phyloP scores from a whole-genome alignment of 2,329 filamentous ascomycete genomes.

The Aspergillus carbonarius region DNA sequence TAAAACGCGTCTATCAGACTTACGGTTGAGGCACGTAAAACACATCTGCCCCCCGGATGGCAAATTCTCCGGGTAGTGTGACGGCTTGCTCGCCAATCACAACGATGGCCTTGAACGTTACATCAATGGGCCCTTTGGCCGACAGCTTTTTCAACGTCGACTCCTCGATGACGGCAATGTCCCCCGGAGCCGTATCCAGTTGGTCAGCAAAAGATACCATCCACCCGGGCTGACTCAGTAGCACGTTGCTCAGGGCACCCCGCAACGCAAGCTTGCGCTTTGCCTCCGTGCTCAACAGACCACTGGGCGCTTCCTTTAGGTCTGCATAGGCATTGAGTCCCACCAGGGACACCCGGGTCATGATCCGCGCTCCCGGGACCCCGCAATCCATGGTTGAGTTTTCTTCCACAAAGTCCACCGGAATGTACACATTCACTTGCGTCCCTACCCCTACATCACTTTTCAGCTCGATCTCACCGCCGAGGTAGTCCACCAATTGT shows the following conservation, averaged over 20 bases:
- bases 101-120: conserved; percentile 21
- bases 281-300: conserved; percentile 24
- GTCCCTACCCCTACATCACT: conserved; percentile 37
- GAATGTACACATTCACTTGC: conserved; percentile 30
- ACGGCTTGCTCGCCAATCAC: conserved; percentile 20
- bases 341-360: conserved; percentile 27
- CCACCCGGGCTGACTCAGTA: conserved; percentile 26
- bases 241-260: conserved; percentile 24
- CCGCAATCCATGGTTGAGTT: not conserved
- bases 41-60: conserved; percentile 18
- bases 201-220: conserved; percentile 26
- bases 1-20: not conserved
- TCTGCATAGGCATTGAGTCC: conserved; percentile 27
- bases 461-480: conserved; percentile 56
- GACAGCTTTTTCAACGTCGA: conserved; percentile 19
- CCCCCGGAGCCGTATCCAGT: conserved; percentile 21
- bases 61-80: conserved; percentile 3
- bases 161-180: conserved; percentile 31
- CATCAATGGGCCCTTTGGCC: conserved; percentile 5
- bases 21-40: conserved; percentile 31
- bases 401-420: conserved; percentile 16
- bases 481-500: conserved; percentile 56
- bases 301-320: conserved; percentile 21
- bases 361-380: not conserved
- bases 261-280: conserved; percentile 31